These are phyloP conservation scores for Amanita jacksonii DNA, from an alignment of 768 basidiomycete species.

Conservation along the genomic window DNA sequence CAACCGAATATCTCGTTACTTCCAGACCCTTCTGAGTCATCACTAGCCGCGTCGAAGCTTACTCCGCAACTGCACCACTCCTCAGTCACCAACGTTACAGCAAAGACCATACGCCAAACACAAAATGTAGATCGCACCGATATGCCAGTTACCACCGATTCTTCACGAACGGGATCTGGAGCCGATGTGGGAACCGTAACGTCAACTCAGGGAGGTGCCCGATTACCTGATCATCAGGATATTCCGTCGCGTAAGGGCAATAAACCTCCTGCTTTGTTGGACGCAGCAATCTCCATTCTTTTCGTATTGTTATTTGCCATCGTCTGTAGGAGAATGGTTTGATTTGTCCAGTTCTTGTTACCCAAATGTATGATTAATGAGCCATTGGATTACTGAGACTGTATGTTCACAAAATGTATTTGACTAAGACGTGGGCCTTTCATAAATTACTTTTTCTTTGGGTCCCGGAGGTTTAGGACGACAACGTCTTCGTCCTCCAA, in stretches of 20 bases:
- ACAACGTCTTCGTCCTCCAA: slow-evolving; percentile 86
- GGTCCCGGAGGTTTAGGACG: slow-evolving; percentile 65
- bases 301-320: slow-evolving; percentile 61
- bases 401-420: not conserved
- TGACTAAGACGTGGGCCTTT: not conserved
- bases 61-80: too few species aligned
- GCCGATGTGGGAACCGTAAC: too few species aligned
- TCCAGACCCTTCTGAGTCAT: slow-evolving; percentile 44
- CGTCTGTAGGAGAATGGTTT: slow-evolving; percentile 50
- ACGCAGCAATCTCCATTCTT: slow-evolving; percentile 65
- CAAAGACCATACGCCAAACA: too few species aligned
- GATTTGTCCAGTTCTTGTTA: not conserved
- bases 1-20: slow-evolving; percentile 58
- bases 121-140: too few species aligned
- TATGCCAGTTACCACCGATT: too few species aligned
- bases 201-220: not conserved
- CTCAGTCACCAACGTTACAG: too few species aligned
- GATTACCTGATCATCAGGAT: not conserved
- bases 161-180: too few species aligned
- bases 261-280: slow-evolving; percentile 56
- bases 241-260: slow-evolving; percentile 13
- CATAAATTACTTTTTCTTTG: slow-evolving; percentile 53
- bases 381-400: slow-evolving; percentile 3
- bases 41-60: not conserved
- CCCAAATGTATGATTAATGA: slow-evolving; percentile 6